These are phyloP conservation scores for Pichia eremophila DNA, from an alignment of 805 yeast species.

Conservation along the genomic window DNA sequence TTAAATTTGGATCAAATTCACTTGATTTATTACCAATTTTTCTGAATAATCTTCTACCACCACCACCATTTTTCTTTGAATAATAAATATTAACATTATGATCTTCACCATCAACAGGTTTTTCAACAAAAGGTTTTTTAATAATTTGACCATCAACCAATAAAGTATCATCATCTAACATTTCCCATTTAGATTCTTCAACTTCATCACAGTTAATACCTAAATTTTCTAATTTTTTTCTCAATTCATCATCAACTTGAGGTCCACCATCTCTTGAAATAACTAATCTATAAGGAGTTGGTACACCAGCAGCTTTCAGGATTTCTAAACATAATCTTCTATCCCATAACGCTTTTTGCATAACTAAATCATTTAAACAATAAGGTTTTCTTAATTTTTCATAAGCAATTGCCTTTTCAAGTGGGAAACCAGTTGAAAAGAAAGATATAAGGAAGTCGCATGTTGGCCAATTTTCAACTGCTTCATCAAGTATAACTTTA, in stretches of 20 bases:
- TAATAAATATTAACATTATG: conserved; percentile 93
- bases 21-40: conserved; percentile 96
- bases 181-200: conserved; percentile 71
- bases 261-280: conserved; percentile 98
- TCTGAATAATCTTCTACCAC: conserved; percentile 89
- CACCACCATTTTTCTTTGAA: conserved; percentile 86
- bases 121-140: conserved; percentile 91
- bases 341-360: conserved; percentile 97
- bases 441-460: conserved; percentile 92
- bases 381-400: conserved; percentile 86
- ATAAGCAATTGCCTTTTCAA: conserved; percentile 89
- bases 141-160: conserved; percentile 63
- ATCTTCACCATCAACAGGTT: conserved; percentile 98
- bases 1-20: conserved; percentile 80
- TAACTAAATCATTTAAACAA: conserved; percentile 74
- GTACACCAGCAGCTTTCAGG: conserved; percentile 72
- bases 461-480: conserved; percentile 95
- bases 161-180: conserved; percentile 82
- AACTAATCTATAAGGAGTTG: conserved; percentile 82
- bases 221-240: conserved; percentile 45
- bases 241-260: conserved; percentile 58
- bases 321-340: conserved; percentile 78
- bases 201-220: conserved; percentile 45
- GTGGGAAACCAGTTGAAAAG: conserved; percentile 92
- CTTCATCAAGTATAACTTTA: conserved; percentile 89